Evolutionary conservation across 2,329 filamentous ascomycete species (phyloP).

Genomic region (Hypoxylon sp.): DNA sequence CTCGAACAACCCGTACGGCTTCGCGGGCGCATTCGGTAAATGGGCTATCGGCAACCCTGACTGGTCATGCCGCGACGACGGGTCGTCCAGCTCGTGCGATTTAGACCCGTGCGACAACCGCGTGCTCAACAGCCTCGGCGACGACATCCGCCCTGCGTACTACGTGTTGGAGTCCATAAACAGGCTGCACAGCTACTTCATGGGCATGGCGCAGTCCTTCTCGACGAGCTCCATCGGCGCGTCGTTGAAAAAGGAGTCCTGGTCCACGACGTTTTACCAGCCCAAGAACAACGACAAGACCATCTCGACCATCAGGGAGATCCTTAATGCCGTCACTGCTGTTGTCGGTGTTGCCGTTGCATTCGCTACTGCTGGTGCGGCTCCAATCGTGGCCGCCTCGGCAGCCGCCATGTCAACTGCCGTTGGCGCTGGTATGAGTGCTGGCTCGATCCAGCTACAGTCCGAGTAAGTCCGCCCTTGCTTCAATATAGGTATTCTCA

Average conservation of each 20-base stretch:
- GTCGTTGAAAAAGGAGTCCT: constrained; percentile 21
- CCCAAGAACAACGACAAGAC: constrained; percentile 20
- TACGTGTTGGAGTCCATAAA: constrained; percentile 16
- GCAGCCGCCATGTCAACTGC: constrained; percentile 10
- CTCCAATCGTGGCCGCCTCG: constrained; percentile 1
- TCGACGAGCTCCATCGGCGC: constrained; percentile 16
- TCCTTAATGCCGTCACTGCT: constrained; percentile 16
- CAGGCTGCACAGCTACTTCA: constrained; percentile 20
- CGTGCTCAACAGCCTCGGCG: constrained; percentile 19
- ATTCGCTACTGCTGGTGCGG: constrained; percentile 12
- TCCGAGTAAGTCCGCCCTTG: constrained; percentile 13
- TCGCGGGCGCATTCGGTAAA: constrained; percentile 15
- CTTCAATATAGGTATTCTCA: too few relatives aligned
- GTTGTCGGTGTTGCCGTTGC: constrained; percentile 16
- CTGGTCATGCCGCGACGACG: constrained; percentile 24
- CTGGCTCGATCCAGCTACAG: constrained; percentile 15
- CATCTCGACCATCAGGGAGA: constrained; percentile 14
- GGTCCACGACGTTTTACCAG: constrained; percentile 22
- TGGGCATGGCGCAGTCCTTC: constrained; percentile 15
- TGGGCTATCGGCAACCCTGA: constrained; percentile 21
- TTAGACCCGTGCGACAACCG: constrained; percentile 21
- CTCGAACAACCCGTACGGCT: constrained; percentile 1
- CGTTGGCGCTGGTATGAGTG: constrained; percentile 10
- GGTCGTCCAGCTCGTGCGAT: constrained; percentile 18
- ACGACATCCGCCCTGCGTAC: constrained; percentile 19